Evolutionary conservation across 306 rosid genomes (phyloP).

Genomic region (Canavalia ensiformis): DNA sequence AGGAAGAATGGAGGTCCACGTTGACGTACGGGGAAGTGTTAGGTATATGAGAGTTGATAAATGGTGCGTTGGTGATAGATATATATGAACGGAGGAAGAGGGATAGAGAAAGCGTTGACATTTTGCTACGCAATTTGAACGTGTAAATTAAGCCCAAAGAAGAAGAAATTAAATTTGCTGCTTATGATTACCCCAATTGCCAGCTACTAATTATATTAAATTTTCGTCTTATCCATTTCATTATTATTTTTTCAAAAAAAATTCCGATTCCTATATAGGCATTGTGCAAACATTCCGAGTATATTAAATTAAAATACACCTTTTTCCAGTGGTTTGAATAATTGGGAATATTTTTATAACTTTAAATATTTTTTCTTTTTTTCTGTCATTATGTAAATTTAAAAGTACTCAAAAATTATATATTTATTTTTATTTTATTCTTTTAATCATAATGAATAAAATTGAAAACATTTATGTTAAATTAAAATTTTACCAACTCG

Average conservation of each 20-base stretch:
- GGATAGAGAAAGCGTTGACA: constrained; percentile 56
- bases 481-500: too few relatives aligned
- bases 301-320: not conserved
- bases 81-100: not conserved
- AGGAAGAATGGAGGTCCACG: constrained; percentile 19
- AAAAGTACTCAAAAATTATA: too few relatives aligned
- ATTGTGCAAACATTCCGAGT: not conserved
- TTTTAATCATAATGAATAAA: too few relatives aligned
- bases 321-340: not conserved
- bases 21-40: constrained; percentile 45
- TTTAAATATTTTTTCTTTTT: too few relatives aligned
- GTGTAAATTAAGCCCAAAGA: not conserved
- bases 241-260: not conserved
- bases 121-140: constrained; percentile 10
- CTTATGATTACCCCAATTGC: not conserved
- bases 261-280: not conserved
- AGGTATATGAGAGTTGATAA: constrained; percentile 1
- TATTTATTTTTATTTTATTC: too few relatives aligned
- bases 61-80: not conserved
- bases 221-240: constrained; percentile 1
- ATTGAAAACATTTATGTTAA: too few relatives aligned
- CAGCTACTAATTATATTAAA: not conserved
- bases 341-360: not conserved
- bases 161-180: not conserved
- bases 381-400: too few relatives aligned